These are phyloP conservation scores for Scedosporium boydii DNA, from an alignment of 2,329 filamentous ascomycete genomes.

Conservation along the genomic window DNA sequence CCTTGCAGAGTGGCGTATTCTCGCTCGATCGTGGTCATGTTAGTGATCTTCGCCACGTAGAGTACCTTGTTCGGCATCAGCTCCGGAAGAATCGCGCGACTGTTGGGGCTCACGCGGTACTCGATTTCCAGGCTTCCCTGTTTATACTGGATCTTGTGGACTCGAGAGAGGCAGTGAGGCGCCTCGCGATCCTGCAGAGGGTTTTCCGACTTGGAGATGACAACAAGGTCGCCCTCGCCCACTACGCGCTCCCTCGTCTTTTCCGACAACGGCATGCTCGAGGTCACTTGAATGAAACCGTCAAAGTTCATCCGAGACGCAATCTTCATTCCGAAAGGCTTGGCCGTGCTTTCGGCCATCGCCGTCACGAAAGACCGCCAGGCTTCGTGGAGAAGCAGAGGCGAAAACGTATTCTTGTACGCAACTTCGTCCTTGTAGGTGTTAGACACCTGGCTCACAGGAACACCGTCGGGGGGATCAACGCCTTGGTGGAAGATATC, in stretches of 20 bases:
- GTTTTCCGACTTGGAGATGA: constrained; percentile 66
- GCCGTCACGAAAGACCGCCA: constrained; percentile 91
- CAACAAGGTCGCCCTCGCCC: constrained; percentile 77
- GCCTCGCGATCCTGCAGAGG: constrained; percentile 58
- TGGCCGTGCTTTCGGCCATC: constrained; percentile 75
- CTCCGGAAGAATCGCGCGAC: constrained; percentile 49
- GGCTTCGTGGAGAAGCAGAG: constrained; percentile 81
- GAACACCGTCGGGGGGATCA: constrained; percentile 67
- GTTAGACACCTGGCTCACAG: constrained; percentile 68
- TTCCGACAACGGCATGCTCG: constrained; percentile 61
- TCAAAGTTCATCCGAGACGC: constrained; percentile 84
- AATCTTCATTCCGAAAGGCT: constrained; percentile 79
- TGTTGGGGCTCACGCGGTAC: constrained; percentile 67
- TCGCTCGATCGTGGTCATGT: constrained; percentile 87
- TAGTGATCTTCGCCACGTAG: constrained; percentile 74
- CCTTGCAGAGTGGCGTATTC: constrained; percentile 89
- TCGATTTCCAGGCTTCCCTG: constrained; percentile 74
- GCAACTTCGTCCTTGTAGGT: constrained; percentile 65
- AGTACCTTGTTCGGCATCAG: constrained; percentile 63
- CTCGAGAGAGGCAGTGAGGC: constrained; percentile 77
- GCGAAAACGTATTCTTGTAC: constrained; percentile 86
- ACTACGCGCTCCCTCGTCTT: constrained; percentile 51
- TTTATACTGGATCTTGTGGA: constrained; percentile 72
- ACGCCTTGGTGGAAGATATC: constrained; percentile 88
- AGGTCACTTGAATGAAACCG: constrained; percentile 85